Evolutionary conservation across 257 asterid genomes (phyloP).

Genomic region (Solanum chmielewskii): DNA sequence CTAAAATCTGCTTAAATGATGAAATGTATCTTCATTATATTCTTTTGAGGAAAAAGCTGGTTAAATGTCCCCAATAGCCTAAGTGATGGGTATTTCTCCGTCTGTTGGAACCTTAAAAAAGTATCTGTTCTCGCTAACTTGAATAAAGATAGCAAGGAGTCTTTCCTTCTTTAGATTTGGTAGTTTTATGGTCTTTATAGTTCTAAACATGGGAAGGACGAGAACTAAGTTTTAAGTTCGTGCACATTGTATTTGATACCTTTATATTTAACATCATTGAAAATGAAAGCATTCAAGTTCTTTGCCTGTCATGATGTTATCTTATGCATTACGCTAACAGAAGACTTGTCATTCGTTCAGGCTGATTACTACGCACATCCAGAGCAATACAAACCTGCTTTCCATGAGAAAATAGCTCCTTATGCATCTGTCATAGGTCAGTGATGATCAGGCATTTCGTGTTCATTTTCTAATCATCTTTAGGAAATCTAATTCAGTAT

Average conservation of each 20-base stretch:
- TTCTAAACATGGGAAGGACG: not conserved
- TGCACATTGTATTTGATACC: not conserved
- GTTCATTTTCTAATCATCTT: not conserved
- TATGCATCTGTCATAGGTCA: constrained; percentile 79
- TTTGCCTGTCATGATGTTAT: not conserved
- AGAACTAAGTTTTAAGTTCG: not conserved
- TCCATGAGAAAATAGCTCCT: constrained; percentile 82
- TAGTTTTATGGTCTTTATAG: not conserved
- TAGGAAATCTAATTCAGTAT: not conserved
- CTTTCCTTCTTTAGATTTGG: not conserved
- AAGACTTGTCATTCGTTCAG: constrained; percentile 23
- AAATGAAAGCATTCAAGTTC: not conserved
- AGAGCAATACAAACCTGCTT: constrained; percentile 62
- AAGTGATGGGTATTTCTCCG: not conserved
- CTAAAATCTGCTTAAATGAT: not conserved
- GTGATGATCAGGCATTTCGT: constrained; percentile 7
- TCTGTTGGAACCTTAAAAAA: not conserved
- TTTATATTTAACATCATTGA: not conserved
- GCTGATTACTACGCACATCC: constrained; percentile 93
- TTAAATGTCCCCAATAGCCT: not conserved
- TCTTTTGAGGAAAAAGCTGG: not conserved
- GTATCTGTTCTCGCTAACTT: not conserved
- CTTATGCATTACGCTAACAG: not conserved
- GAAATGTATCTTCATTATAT: not conserved
- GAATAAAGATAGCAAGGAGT: not conserved